Conservation (phyloP, 2,329 filamentous ascomycete species). For the Aspergillus oerlinghausenensis region DNA sequence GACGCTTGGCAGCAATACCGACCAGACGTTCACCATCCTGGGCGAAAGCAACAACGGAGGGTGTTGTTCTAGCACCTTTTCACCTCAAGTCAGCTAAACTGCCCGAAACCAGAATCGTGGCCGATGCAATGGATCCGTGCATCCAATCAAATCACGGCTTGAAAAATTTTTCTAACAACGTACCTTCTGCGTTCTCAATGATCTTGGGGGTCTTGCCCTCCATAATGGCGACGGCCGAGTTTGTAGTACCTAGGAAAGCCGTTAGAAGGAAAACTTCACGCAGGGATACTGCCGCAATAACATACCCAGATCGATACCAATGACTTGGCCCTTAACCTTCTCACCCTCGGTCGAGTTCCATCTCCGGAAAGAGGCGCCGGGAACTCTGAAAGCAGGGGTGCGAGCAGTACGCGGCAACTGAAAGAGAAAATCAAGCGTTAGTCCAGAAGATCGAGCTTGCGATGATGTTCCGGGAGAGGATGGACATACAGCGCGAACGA, state of each 20-base stretch:
- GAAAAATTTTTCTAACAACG: conserved; percentile 22
- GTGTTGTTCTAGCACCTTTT: conserved; percentile 78
- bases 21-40: conserved; percentile 94
- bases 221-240: conserved; percentile 96
- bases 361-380: conserved; percentile 65
- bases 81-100: conserved; percentile 13
- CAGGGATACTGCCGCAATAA: conserved; percentile 13
- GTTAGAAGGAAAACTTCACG: conserved; percentile 12
- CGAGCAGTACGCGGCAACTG: conserved; percentile 77
- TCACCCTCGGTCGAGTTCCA: conserved; percentile 51
- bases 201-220: conserved; percentile 94
- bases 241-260: conserved; percentile 66
- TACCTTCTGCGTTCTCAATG: conserved; percentile 96
- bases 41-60: conserved; percentile 91
- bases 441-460: conserved; percentile 16
- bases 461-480: conserved; percentile 7
- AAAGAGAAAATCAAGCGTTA: conserved; percentile 16
- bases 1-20: conserved; percentile 95
- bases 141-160: conserved; percentile 8
- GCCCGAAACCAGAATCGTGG: neutral
- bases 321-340: conserved; percentile 93
- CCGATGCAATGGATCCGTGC: neutral
- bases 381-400: conserved; percentile 64
- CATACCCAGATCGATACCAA: conserved; percentile 94
- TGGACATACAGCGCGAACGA: conserved; percentile 68